A percentile compares a stretch with the other conserved stretches of the same genome.
Evolutionary conservation across 331 rosid genomes (phyloP).

Genomic region (Quercus tomentella): DNA sequence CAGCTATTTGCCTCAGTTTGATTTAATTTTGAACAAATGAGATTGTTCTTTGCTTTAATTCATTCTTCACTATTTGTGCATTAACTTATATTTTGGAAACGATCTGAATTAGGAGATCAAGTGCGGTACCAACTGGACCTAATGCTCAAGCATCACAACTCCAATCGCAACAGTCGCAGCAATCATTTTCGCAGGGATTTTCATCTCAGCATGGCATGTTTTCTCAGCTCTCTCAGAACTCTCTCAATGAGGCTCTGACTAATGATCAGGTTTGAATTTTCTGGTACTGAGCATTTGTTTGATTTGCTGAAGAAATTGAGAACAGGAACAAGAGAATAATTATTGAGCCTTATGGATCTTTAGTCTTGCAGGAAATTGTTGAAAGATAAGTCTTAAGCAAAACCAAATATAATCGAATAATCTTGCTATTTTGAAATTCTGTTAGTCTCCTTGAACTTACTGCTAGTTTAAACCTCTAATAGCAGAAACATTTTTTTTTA

Average conservation of each 20-base stretch:
- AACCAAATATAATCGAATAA: too few relatives aligned
- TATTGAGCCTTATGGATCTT: too few relatives aligned
- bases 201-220: conserved; percentile 78
- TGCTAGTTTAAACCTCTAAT: too few relatives aligned
- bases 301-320: neutral
- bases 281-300: neutral
- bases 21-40: neutral
- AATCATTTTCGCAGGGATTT: conserved; percentile 79
- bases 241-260: conserved; percentile 60
- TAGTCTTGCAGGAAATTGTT: too few relatives aligned
- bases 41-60: neutral
- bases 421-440: too few relatives aligned
- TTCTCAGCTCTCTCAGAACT: conserved; percentile 83
- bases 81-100: conserved; percentile 5
- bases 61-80: neutral
- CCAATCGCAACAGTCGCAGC: conserved; percentile 89
- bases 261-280: conserved; percentile 65
- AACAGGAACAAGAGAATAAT: too few relatives aligned
- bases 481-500: too few relatives aligned
- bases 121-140: conserved; percentile 40
- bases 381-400: too few relatives aligned
- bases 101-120: conserved; percentile 44
- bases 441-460: too few relatives aligned
- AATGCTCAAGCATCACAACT: conserved; percentile 60
- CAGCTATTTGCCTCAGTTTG: neutral